Percentiles rank a stretch among this genome's conserved stretches.
Evolutionary conservation across 176 grass and related monocot genomes (phyloP).

Genomic region (Phyllostachys edulis): DNA sequence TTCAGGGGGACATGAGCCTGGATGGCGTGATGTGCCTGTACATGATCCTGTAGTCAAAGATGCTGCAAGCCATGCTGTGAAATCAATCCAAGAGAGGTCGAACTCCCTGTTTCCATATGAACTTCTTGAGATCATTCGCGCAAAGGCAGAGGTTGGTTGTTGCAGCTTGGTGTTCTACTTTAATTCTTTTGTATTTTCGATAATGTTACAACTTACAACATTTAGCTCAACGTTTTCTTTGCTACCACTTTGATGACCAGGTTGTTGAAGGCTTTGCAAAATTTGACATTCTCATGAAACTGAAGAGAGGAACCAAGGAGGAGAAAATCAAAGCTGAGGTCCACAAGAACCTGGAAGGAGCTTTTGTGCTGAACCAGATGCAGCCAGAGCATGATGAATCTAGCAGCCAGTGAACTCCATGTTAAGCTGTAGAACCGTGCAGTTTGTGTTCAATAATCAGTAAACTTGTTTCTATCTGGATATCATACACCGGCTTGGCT

Average conservation of each 20-base stretch:
- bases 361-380: slow-evolving; percentile 74
- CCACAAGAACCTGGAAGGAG: slow-evolving; percentile 80
- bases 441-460: slow-evolving; percentile 23
- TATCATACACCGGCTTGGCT: neutral
- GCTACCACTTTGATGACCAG: slow-evolving; percentile 33
- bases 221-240: no score
- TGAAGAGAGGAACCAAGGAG: slow-evolving; percentile 86
- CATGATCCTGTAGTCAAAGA: slow-evolving; percentile 82
- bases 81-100: slow-evolving; percentile 73
- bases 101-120: slow-evolving; percentile 77
- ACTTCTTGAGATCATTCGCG: slow-evolving; percentile 67
- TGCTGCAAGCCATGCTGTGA: slow-evolving; percentile 78
- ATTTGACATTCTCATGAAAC: slow-evolving; percentile 81
- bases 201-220: neutral
- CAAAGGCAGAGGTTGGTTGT: slow-evolving; percentile 62
- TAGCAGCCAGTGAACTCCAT: slow-evolving; percentile 38
- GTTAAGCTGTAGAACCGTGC: neutral
- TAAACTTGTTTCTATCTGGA: neutral
- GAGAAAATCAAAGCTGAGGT: slow-evolving; percentile 87
- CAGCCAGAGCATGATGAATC: slow-evolving; percentile 55
- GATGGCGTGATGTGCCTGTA: slow-evolving; percentile 61
- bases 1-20: slow-evolving; percentile 66
- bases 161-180: neutral
- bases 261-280: slow-evolving; percentile 65
- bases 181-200: neutral